Base-by-base conservation (phyloP, 768 basidiomycete genomes). In the Daedaleopsis nitida region DNA sequence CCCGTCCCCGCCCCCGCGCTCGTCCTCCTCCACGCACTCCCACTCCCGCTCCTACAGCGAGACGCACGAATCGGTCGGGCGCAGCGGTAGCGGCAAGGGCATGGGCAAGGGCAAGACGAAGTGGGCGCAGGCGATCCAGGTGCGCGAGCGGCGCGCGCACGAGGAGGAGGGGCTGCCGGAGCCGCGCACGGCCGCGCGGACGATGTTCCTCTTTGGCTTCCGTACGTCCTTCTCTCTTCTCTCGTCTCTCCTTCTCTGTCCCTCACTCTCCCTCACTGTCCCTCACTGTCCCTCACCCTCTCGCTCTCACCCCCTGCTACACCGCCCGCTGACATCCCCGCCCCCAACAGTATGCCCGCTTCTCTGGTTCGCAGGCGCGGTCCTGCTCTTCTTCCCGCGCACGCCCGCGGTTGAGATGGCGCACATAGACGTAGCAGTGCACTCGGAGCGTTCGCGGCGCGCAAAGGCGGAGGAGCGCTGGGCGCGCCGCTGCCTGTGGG, bases 401-500 rank as follows among this genome's bases (percentile, higher is more conserved):
- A 49, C 47, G 44, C 55, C 49, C 54, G 44, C 44, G 21, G 38
- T 35, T 17, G 54, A 64, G 43, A 52, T 55, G 16, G 53, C 54
- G 32, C 23, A 24, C 32, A 42, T 45, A 8, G 43, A 53, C 2
- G 57, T 63, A n/a, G n/a, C n/a, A n/a, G n/a, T n/a, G n/a, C n/a
- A n/a, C n/a, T n/a, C n/a, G n/a, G n/a, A n/a, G n/a, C n/a, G n/a
- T n/a, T n/a, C n/a, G n/a, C n/a, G n/a, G n/a, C n/a, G n/a, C n/a
- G 4, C 48, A 39, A 52, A 37, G 7, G 57, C 62, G n/a, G 62
- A 64, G 45, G 58, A 55, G 38, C 51, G 49, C 24, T 64, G 62
- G 62, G 62, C 62, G 34, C 43, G 42, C 14, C 62, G 62, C 50
- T 64, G 62, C 38, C 42, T 59, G 17, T 55, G 58, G 48, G 54